These are phyloP conservation scores for Fulvia fulva DNA, from an alignment of 2,329 filamentous ascomycete species.

Conservation along the genomic window DNA sequence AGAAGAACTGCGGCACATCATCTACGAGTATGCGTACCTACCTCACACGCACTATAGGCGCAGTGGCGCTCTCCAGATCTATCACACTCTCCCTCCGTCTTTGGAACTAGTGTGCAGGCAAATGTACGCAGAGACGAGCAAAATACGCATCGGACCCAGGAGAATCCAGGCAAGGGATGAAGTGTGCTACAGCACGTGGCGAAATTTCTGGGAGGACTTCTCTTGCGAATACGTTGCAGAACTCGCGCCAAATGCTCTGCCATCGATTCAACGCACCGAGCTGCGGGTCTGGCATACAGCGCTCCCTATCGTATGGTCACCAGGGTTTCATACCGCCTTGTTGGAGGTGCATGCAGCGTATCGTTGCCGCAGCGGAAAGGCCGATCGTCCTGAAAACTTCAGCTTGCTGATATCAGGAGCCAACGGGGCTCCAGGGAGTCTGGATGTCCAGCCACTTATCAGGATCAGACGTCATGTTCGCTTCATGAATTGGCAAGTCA, in stretches of 20 bases:
- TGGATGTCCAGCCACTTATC: background rate
- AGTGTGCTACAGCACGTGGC: background rate
- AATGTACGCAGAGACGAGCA: background rate
- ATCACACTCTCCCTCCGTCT: background rate
- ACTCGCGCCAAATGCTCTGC: background rate
- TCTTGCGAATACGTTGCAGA: background rate
- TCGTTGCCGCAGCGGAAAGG: background rate
- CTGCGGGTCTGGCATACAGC: background rate
- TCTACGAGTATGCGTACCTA: background rate
- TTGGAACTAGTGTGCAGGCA: background rate
- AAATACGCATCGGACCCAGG: background rate
- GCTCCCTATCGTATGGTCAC: background rate
- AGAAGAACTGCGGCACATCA: background rate
- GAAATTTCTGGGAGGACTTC: background rate
- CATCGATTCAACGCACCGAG: background rate
- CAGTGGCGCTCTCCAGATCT: background rate
- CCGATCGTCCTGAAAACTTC: background rate
- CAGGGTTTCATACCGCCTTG: background rate
- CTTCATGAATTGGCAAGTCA: background rate
- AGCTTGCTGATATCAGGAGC: background rate
- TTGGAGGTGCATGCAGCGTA: background rate
- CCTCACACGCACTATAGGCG: background rate
- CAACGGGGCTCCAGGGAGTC: background rate
- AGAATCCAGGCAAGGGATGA: background rate
- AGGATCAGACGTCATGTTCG: background rate